phyloP scores from a whole-genome alignment of 2,329 filamentous ascomycete genomes.

The Ploettnerulaceae sp. region DNA sequence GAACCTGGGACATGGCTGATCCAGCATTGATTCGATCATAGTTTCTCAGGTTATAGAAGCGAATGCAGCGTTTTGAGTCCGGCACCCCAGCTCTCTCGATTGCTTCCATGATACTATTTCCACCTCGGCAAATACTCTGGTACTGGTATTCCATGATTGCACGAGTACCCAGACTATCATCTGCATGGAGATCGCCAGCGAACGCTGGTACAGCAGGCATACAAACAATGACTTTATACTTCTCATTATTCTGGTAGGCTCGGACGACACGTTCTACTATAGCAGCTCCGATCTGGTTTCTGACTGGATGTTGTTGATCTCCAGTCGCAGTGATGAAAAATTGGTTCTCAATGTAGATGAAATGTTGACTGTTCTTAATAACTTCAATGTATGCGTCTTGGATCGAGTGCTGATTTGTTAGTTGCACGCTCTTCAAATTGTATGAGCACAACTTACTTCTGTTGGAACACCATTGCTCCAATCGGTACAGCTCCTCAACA shows the following conservation, averaged over 20 bases:
- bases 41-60: slow-evolving; percentile 80
- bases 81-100: slow-evolving; percentile 59
- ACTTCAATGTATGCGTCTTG: slow-evolving; percentile 75
- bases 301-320: slow-evolving; percentile 64
- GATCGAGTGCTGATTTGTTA: slow-evolving; percentile 61
- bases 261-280: slow-evolving; percentile 74
- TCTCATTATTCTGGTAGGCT: slow-evolving; percentile 58
- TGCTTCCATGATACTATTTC: slow-evolving; percentile 70
- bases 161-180: slow-evolving; percentile 69
- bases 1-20: slow-evolving; percentile 53
- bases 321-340: slow-evolving; percentile 84
- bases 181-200: slow-evolving; percentile 69
- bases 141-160: slow-evolving; percentile 91
- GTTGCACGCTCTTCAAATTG: no score
- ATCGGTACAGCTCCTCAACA: slow-evolving; percentile 43
- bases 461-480: slow-evolving; percentile 56
- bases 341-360: slow-evolving; percentile 76
- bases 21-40: slow-evolving; percentile 79
- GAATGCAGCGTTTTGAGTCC: slow-evolving; percentile 67
- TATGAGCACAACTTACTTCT: slow-evolving; percentile 39
- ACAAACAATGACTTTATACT: slow-evolving; percentile 70
- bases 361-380: slow-evolving; percentile 65
- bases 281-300: slow-evolving; percentile 72
- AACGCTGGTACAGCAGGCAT: slow-evolving; percentile 81
- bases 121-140: slow-evolving; percentile 70